phyloP scores from a whole-genome alignment of 2,329 filamentous ascomycete species.

The Apiospora marii region DNA sequence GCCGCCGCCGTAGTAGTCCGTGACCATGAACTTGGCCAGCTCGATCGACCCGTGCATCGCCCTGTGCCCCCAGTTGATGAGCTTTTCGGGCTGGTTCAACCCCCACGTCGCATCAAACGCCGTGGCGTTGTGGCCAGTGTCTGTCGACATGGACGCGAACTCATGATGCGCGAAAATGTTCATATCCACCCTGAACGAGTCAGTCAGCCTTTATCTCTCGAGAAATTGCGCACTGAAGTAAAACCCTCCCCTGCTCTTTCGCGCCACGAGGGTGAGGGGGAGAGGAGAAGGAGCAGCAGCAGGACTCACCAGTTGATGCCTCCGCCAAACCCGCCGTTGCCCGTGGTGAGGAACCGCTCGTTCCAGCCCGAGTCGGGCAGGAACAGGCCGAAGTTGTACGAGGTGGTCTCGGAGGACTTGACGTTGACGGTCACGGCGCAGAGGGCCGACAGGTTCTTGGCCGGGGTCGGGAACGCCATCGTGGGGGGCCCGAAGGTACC shows the following conservation, averaged over 20 bases:
- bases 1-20: slow-evolving; percentile 55
- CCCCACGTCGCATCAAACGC: slow-evolving; percentile 47
- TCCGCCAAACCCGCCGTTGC: slow-evolving; percentile 41
- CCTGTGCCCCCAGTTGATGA: slow-evolving; percentile 50
- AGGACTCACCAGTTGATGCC: slow-evolving; percentile 42
- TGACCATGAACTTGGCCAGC: slow-evolving; percentile 53
- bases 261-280: background rate
- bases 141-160: slow-evolving; percentile 53
- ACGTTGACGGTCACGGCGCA: slow-evolving; percentile 42
- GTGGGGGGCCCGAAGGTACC: slow-evolving; percentile 39
- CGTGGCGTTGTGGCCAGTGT: slow-evolving; percentile 51
- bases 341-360: slow-evolving; percentile 38
- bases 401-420: slow-evolving; percentile 39
- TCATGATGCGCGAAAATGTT: slow-evolving; percentile 46
- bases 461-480: slow-evolving; percentile 35
- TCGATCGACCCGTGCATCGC: slow-evolving; percentile 58
- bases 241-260: background rate
- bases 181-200: slow-evolving; percentile 48
- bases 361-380: slow-evolving; percentile 43
- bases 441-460: slow-evolving; percentile 39
- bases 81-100: slow-evolving; percentile 44
- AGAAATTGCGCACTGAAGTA: background rate
- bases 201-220: slow-evolving; percentile 14
- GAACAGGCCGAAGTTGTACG: slow-evolving; percentile 43
- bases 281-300: background rate